Evolutionary conservation across 225 moss, liverwort and hornwort species (phyloP).

Genomic region (Physcomitrium patens): DNA sequence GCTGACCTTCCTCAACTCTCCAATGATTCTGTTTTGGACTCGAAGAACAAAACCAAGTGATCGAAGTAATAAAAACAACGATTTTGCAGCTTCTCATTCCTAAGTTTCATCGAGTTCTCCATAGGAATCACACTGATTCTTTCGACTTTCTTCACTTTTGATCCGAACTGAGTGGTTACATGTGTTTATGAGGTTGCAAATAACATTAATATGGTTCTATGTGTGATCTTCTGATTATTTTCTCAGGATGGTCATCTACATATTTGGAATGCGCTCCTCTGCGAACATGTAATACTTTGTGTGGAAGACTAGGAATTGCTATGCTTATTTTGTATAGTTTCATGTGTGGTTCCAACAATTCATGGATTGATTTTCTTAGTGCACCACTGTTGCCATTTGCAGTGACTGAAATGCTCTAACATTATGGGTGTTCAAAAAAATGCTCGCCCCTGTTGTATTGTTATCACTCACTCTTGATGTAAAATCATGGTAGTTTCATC

Average conservation of each 20-base stretch:
- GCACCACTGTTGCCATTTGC: no score
- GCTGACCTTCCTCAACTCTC: conserved; percentile 6
- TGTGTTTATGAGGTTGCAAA: neutral
- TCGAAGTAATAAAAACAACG: neutral
- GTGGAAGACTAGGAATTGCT: no score
- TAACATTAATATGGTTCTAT: neutral
- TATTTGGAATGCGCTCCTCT: no score
- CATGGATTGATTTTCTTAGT: no score
- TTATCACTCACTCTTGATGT: no score
- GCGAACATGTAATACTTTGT: no score
- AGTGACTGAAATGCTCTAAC: no score
- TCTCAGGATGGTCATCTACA: neutral
- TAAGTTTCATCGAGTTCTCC: neutral
- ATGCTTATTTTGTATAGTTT: no score
- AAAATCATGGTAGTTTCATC: no score
- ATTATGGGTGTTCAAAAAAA: no score
- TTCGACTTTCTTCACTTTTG: neutral
- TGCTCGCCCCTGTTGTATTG: no score
- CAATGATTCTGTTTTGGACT: neutral
- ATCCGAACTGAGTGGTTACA: neutral
- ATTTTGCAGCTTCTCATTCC: conserved; percentile 7
- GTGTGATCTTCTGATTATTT: neutral
- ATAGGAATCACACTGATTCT: neutral
- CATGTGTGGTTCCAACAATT: no score
- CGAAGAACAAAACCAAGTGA: conserved; percentile 28